Conservation (phyloP, 805 yeast species). For the Maudiozyma barnettii region DNA sequence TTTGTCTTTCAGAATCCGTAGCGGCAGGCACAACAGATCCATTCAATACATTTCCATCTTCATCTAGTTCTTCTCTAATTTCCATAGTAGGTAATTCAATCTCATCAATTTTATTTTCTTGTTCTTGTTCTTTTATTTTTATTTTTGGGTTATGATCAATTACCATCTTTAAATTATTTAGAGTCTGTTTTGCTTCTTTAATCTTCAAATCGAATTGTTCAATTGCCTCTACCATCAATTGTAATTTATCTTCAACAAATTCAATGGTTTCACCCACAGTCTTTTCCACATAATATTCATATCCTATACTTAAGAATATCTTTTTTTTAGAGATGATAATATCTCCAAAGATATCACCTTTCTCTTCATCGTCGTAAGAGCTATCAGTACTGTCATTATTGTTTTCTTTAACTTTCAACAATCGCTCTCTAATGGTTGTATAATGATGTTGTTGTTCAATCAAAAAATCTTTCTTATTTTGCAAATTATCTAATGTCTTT, state of each 20-base stretch:
- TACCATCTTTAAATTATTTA: constrained; percentile 18
- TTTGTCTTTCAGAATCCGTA: constrained; percentile 1
- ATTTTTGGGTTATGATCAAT: not conserved
- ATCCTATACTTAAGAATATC: constrained; percentile 23
- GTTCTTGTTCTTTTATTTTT: not conserved
- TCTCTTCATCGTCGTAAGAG: too few relatives aligned
- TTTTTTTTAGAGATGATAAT: constrained; percentile 20
- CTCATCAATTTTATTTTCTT: constrained; percentile 1
- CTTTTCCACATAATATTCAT: constrained; percentile 27
- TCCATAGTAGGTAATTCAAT: constrained; percentile 62
- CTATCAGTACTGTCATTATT: constrained; percentile 2
- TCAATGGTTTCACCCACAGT: constrained; percentile 14
- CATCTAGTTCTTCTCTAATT: constrained; percentile 76
- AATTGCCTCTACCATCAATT: constrained; percentile 31
- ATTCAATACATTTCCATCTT: constrained; percentile 58
- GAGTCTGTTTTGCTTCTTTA: constrained; percentile 31
- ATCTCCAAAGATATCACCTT: constrained; percentile 25
- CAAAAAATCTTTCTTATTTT: constrained; percentile 20
- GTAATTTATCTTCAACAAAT: constrained; percentile 19
- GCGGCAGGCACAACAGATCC: constrained; percentile 36
- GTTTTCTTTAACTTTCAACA: constrained; percentile 4
- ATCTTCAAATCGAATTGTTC: constrained; percentile 33
- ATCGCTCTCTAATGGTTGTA: constrained; percentile 10
- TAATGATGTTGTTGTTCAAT: constrained; percentile 22
- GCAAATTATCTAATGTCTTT: constrained; percentile 15